Base-by-base conservation (phyloP, 495 filamentous ascomycete species). In the Opeltia flavorubescens region DNA sequence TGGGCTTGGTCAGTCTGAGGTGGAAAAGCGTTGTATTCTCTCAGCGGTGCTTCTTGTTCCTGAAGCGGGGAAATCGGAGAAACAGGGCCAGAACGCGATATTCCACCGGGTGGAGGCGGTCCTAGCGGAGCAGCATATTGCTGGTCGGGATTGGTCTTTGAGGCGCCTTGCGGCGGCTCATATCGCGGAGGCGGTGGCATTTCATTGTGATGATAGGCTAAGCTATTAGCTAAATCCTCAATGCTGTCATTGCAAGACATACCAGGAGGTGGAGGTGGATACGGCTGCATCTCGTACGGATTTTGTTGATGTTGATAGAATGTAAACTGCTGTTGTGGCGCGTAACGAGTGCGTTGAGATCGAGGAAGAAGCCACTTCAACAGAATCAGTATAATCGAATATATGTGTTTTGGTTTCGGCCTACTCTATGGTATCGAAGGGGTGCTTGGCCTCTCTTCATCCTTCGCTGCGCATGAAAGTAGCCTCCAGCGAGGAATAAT, bases 391-490 rank as follows among this genome's bases (percentile, higher is more conserved):
- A 21, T 15, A 17, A 21, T 26, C 12, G 18, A 20, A 3, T 21
- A 36, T 18, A 30, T 41, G 20, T 18, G 20, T 40, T 20, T 8
- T 6, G 48, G 36, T 18, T 28, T 9, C 27, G 31, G 57, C 70
- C 18, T 69, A 86, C 82, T 54, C 76, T 65, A 59, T 89, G 83
- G 59, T 86, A 87, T 26, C 50, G 56, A 35, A 86, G 61, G 5
- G 83, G 81, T 9, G 67, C 62, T 34, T 72, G 57, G 13, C 81
- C 81, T 52, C 70, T 74, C 34, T 63, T 67, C 43, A 87, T 64
- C 38, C 84, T 71, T 36, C 65, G 63, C 62, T 76, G 71, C 31
- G 83, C 83, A 59, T 88, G 84, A 12, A 64, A 48, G 50, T 77
- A 69, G 51, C 75, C 74, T 52, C 77, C 77, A 28, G 77, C 57